Conservation (phyloP, 108 stramenopile species). For the Nitzschia palea region DNA sequence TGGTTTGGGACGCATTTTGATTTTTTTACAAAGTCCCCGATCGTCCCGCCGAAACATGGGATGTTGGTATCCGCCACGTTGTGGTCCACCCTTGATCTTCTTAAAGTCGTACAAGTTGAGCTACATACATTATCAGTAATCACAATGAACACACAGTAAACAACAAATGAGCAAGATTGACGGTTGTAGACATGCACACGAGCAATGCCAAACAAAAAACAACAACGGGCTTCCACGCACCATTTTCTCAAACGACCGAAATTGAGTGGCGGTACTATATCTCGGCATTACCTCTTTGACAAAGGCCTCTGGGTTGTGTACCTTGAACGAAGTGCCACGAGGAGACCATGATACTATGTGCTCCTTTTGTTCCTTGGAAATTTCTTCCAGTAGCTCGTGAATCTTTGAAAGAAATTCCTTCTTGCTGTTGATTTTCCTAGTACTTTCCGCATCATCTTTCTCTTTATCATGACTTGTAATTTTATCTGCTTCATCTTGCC, state of each 20-base stretch:
- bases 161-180: neutral
- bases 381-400: conserved; percentile 54
- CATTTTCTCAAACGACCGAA: conserved; percentile 65
- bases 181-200: neutral
- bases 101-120: conserved; percentile 10
- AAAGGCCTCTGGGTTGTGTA: conserved; percentile 56
- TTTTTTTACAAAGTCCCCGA: neutral
- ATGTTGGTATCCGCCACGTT: neutral
- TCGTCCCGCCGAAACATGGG: neutral
- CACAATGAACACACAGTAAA: neutral
- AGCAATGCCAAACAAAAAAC: neutral
- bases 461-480: too few relatives aligned
- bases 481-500: too few relatives aligned
- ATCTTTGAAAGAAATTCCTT: conserved; percentile 37
- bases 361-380: conserved; percentile 43
- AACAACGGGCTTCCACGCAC: neutral
- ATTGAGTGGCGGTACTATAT: conserved; percentile 57
- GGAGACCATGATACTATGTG: conserved; percentile 66
- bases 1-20: neutral
- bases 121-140: neutral
- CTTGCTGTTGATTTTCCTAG: too few relatives aligned
- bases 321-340: conserved; percentile 56
- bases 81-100: neutral
- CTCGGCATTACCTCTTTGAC: conserved; percentile 47
- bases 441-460: too few relatives aligned